Conservation (phyloP, 345 rosid species). For the Heritiera fomes region DNA sequence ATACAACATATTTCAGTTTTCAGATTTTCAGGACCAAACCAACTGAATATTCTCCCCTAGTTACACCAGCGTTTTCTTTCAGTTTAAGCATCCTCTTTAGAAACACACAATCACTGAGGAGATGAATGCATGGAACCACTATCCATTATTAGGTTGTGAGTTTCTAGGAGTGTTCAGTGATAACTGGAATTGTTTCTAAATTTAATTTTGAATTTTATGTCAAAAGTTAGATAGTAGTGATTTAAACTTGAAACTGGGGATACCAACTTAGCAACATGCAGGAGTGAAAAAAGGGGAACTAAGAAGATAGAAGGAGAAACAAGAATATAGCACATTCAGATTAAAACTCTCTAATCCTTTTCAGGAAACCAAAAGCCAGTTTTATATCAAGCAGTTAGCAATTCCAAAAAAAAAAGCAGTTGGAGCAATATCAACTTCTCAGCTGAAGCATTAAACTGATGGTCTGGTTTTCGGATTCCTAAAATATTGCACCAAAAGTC, state of each 20-base stretch:
- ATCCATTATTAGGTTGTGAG: not conserved
- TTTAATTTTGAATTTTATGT: not conserved
- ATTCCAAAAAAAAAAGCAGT: not conserved
- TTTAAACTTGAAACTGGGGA: not conserved
- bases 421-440: constrained; percentile 12
- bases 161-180: not conserved
- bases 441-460: constrained; percentile 9
- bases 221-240: not conserved
- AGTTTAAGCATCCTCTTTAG: constrained; percentile 4
- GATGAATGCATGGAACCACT: not conserved
- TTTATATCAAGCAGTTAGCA: constrained; percentile 1
- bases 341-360: not conserved
- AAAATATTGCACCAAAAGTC: not conserved
- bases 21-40: too few relatives aligned
- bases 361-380: not conserved
- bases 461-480: constrained; percentile 1
- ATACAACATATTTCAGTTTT: too few relatives aligned
- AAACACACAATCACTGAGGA: not conserved
- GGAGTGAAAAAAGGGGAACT: not conserved
- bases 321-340: constrained; percentile 5
- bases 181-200: not conserved
- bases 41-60: not conserved
- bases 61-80: not conserved
- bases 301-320: not conserved
- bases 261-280: not conserved